Evolutionary conservation across 176 grass and related monocot species (phyloP).

Genomic region (Dactylis glomerata): DNA sequence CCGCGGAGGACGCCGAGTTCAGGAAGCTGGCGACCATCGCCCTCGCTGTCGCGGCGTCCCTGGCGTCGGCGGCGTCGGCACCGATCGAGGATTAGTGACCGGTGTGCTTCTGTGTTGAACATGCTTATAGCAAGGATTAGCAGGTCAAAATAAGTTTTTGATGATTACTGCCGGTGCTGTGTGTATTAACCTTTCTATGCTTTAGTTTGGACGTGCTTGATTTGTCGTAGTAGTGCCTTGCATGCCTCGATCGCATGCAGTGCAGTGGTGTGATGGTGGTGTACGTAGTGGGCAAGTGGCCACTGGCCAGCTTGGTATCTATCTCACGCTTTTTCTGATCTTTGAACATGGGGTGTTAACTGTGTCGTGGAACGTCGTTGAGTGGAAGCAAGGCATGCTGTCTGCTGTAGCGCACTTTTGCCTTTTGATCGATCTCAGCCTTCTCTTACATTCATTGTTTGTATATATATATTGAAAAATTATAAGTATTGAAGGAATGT

Average conservation of each 20-base stretch:
- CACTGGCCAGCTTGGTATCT: slow-evolving; percentile 30
- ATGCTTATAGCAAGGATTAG: neutral
- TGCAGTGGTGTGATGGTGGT: neutral
- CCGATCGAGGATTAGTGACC: neutral
- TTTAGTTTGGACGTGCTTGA: slow-evolving; percentile 6
- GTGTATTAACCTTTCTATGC: neutral
- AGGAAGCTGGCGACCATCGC: slow-evolving; percentile 52
- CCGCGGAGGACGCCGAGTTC: slow-evolving; percentile 48
- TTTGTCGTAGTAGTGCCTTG: slow-evolving; percentile 29
- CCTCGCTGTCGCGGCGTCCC: slow-evolving; percentile 40
- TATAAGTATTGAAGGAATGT: too few relatives aligned
- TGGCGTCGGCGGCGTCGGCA: neutral
- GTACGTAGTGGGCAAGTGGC: slow-evolving; percentile 5
- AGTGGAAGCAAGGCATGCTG: slow-evolving; percentile 55
- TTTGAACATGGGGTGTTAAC: slow-evolving; percentile 38
- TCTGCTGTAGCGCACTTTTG: slow-evolving; percentile 32
- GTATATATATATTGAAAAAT: too few relatives aligned
- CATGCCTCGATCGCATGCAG: slow-evolving; percentile 29
- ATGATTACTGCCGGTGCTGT: neutral
- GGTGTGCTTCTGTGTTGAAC: neutral
- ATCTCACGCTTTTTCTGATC: neutral
- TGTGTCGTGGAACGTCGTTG: slow-evolving; percentile 32
- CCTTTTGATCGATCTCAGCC: slow-evolving; percentile 6
- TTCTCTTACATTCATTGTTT: too few relatives aligned
- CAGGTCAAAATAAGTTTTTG: neutral